phyloP scores from a whole-genome alignment of 176 grass and related monocot genomes.

The Oryza officinalis region DNA sequence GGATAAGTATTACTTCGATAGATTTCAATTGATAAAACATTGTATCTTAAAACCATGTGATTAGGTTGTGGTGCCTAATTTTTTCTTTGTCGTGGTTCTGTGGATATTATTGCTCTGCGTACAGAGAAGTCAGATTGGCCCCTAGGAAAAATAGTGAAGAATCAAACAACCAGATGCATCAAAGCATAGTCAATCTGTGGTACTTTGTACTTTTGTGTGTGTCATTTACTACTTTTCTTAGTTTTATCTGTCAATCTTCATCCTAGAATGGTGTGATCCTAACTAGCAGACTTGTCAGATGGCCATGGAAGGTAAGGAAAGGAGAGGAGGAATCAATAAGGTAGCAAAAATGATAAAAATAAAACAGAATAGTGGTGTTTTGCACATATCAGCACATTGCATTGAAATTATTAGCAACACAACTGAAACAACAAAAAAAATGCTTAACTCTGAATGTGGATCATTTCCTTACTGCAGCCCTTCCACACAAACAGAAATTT shows the following conservation, averaged over 20 bases:
- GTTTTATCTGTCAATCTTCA: neutral
- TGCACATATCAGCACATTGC: slow-evolving; percentile 16
- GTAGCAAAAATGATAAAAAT: neutral
- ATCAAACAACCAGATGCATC: slow-evolving; percentile 29
- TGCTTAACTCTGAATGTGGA: neutral
- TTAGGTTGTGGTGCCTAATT: neutral
- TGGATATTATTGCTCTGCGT: neutral
- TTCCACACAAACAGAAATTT: neutral
- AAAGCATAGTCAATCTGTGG: neutral
- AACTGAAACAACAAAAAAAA: neutral
- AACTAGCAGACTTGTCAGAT: neutral
- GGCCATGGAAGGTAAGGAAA: neutral
- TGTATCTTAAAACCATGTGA: neutral
- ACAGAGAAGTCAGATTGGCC: neutral
- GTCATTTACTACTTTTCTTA: neutral
- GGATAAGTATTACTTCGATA: neutral
- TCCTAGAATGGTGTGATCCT: neutral
- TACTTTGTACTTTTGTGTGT: neutral
- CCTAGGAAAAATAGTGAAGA: slow-evolving; percentile 20
- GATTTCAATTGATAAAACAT: neutral
- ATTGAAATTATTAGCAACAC: neutral
- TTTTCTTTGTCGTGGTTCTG: neutral
- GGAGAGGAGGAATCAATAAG: neutral
- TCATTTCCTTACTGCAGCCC: neutral
- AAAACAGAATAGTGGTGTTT: neutral